These are phyloP conservation scores for Cyclostephanos tholiformis DNA, from an alignment of 108 stramenopile genomes.

Conservation along the genomic window DNA sequence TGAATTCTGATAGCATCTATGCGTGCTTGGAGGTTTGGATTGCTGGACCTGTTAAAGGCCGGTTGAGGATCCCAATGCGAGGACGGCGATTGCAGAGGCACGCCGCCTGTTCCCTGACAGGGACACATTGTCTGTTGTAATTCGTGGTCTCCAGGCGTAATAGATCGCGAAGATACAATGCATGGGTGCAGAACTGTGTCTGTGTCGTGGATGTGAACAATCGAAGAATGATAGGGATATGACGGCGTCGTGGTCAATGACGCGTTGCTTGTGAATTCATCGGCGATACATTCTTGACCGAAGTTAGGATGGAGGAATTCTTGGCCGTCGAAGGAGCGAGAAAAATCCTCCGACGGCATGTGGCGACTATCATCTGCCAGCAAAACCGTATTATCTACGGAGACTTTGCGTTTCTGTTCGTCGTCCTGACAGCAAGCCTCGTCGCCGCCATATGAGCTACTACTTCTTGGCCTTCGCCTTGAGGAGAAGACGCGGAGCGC, in stretches of 20 bases:
- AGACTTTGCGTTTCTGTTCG: constrained; percentile 22
- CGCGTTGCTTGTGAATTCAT: not conserved
- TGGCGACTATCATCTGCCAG: constrained; percentile 27
- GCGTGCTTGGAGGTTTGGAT: constrained; percentile 41
- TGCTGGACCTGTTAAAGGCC: not conserved
- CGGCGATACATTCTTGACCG: not conserved
- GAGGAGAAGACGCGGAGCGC: constrained; percentile 4
- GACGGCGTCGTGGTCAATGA: constrained; percentile 1
- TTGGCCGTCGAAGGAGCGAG: constrained; percentile 1
- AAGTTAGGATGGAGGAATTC: not conserved
- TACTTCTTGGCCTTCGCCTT: constrained; percentile 17
- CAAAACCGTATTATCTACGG: constrained; percentile 33
- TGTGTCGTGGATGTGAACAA: not conserved
- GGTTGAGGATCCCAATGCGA: not conserved
- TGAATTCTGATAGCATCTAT: constrained; percentile 47
- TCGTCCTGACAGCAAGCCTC: not conserved
- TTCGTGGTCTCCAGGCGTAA: not conserved
- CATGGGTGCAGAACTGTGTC: not conserved
- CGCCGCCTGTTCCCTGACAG: not conserved
- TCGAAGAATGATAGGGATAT: not conserved
- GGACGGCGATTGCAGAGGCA: not conserved
- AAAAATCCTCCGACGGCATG: constrained; percentile 12
- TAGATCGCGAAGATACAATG: not conserved
- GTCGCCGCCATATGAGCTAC: not conserved
- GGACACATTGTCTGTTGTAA: not conserved